Conservation (phyloP, 805 yeast species). For the Metschnikowia colocasiae region DNA sequence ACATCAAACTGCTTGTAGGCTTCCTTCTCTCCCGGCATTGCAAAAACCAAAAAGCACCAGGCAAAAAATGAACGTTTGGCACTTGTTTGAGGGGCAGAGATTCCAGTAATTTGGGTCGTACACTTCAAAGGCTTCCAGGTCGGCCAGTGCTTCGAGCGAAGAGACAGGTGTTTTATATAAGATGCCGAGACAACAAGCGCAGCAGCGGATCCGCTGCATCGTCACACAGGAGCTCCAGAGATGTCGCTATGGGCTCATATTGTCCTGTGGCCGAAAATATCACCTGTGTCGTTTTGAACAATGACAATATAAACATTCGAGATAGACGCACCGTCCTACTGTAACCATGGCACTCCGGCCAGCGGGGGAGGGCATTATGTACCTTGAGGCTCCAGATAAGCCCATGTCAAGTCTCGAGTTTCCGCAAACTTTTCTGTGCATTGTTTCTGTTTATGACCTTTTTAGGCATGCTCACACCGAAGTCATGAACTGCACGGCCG, state of each 20-base stretch:
- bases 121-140: background rate
- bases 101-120: background rate
- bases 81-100: no score
- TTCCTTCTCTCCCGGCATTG: slow-evolving; percentile 3
- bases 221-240: background rate
- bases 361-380: background rate
- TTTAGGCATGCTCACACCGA: background rate
- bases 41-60: background rate
- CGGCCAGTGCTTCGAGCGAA: background rate
- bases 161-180: background rate
- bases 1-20: slow-evolving; percentile 3
- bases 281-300: background rate
- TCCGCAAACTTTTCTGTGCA: background rate
- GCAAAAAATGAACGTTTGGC: background rate
- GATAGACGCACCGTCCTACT: background rate
- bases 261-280: slow-evolving; percentile 5
- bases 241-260: background rate
- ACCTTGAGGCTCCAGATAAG: background rate
- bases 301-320: background rate
- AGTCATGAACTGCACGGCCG: background rate
- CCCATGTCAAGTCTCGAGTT: background rate
- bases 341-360: background rate
- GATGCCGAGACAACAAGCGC: background rate
- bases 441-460: background rate
- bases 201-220: background rate